Conservation (phyloP, 495 filamentous ascomycete genomes). For the Podospora anserina region DNA sequence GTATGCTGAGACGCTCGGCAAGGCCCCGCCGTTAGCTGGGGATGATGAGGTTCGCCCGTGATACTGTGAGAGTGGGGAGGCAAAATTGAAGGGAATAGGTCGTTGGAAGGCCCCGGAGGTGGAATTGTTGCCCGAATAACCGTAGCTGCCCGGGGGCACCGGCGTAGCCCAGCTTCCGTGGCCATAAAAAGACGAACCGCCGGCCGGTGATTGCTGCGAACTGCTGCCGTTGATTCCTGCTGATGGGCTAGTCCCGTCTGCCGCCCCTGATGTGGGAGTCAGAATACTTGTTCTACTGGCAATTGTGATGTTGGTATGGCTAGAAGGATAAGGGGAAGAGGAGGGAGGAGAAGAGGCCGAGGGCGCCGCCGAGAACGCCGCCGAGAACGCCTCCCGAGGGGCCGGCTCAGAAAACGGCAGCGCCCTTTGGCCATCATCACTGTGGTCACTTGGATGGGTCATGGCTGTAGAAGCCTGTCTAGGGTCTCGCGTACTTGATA, state of each 20-base stretch:
- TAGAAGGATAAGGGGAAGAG: slow-evolving; percentile 44
- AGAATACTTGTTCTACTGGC: slow-evolving; percentile 51
- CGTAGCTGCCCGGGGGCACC: slow-evolving; percentile 46
- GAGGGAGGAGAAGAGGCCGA: slow-evolving; percentile 10
- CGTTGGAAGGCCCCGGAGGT: slow-evolving; percentile 29
- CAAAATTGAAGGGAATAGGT: slow-evolving; percentile 19
- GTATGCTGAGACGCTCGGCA: slow-evolving; percentile 30
- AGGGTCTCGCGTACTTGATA: slow-evolving; percentile 43
- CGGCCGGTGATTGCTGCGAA: slow-evolving; percentile 42
- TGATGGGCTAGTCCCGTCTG: slow-evolving; percentile 61
- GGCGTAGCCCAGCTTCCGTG: slow-evolving; percentile 52
- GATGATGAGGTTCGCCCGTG: slow-evolving; percentile 35
- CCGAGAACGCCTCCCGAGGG: not conserved
- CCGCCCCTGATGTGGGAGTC: slow-evolving; percentile 37
- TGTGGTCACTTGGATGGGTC: slow-evolving; percentile 15
- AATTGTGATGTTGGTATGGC: slow-evolving; percentile 40
- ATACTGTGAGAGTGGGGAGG: slow-evolving; percentile 22
- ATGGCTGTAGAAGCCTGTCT: slow-evolving; percentile 23
- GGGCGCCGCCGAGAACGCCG: slow-evolving; percentile 9
- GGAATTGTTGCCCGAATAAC: slow-evolving; percentile 53
- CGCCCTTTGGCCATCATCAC: slow-evolving; percentile 13
- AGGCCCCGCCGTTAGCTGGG: slow-evolving; percentile 29
- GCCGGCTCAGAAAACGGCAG: not conserved
- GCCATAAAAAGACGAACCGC: slow-evolving; percentile 29
- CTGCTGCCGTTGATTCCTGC: slow-evolving; percentile 55